Percentiles rank a stretch among this genome's conserved stretches.
Conservation (phyloP, 805 yeast genomes). For the Lipomyces starkeyi region DNA sequence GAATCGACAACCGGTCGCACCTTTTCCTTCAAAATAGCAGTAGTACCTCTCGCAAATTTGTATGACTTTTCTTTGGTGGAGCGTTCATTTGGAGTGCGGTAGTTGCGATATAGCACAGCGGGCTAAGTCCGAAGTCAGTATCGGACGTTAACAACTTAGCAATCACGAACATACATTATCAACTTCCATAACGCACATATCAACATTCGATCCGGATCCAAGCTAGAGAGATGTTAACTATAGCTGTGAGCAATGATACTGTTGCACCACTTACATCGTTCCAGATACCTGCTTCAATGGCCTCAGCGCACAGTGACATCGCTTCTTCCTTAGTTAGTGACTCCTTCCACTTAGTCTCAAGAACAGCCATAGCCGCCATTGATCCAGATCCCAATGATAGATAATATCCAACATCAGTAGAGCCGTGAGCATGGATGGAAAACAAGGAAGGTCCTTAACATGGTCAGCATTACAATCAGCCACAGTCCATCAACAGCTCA, state of each 20-base stretch:
- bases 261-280: slow-evolving; percentile 60
- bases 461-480: not conserved
- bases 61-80: slow-evolving; percentile 80
- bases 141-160: not conserved
- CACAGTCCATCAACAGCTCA: not conserved
- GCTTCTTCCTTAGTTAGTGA: slow-evolving; percentile 87
- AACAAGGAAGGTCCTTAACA: slow-evolving; percentile 70
- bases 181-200: slow-evolving; percentile 93
- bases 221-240: slow-evolving; percentile 45
- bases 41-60: slow-evolving; percentile 91
- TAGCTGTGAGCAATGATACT: not conserved
- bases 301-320: slow-evolving; percentile 85
- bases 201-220: slow-evolving; percentile 98
- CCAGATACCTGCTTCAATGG: slow-evolving; percentile 98
- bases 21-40: slow-evolving; percentile 76
- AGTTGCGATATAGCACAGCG: slow-evolving; percentile 82
- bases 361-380: slow-evolving; percentile 96
- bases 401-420: slow-evolving; percentile 94
- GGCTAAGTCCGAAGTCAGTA: slow-evolving; percentile 40
- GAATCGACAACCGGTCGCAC: slow-evolving; percentile 70
- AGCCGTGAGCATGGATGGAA: slow-evolving; percentile 96
- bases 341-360: slow-evolving; percentile 85
- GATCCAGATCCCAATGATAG: slow-evolving; percentile 96
- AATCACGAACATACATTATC: slow-evolving; percentile 65
- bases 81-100: slow-evolving; percentile 88